Percentiles rank a stretch among this genome's conserved stretches.
phyloP scores from a whole-genome alignment of 108 stramenopile genomes.

The Conticribra guillardii region DNA sequence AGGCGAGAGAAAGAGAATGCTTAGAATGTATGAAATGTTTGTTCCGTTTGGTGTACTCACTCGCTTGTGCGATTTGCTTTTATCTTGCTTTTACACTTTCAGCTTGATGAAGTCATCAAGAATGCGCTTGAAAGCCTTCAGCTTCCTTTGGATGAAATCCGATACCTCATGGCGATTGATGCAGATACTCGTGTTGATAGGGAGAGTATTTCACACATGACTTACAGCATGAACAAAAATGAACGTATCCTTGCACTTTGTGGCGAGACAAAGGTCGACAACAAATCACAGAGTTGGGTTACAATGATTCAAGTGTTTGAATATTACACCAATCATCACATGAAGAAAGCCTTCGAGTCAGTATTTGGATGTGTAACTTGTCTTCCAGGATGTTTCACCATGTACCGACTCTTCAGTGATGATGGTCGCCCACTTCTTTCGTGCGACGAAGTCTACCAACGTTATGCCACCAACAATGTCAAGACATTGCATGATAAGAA shows the following conservation, averaged over 20 bases:
- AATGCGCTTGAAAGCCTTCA: constrained; percentile 52
- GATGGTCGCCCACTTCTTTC: constrained; percentile 55
- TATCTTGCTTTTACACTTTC: too few species aligned
- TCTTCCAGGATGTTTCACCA: constrained; percentile 67
- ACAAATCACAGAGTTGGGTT: constrained; percentile 59
- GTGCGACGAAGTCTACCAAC: constrained; percentile 49
- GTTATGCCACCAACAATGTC: constrained; percentile 48
- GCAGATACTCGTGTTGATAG: constrained; percentile 60
- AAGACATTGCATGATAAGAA: constrained; percentile 55
- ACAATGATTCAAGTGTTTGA: constrained; percentile 75
- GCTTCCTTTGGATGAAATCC: constrained; percentile 52
- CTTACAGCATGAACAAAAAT: constrained; percentile 57
- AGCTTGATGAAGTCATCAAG: constrained; percentile 54
- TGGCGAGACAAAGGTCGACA: constrained; percentile 68
- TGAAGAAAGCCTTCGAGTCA: constrained; percentile 66
- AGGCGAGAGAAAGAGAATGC: too few species aligned
- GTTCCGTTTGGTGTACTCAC: too few species aligned
- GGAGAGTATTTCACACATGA: constrained; percentile 57
- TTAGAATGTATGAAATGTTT: too few species aligned
- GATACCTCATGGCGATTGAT: constrained; percentile 66
- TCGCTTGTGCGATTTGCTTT: too few species aligned
- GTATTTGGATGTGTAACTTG: constrained; percentile 71
- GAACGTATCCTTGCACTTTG: constrained; percentile 57
- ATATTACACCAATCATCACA: constrained; percentile 62
- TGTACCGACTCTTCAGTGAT: constrained; percentile 59